phyloP scores from a whole-genome alignment of 2,329 filamentous ascomycete species.

The Aspergillus sp. region DNA sequence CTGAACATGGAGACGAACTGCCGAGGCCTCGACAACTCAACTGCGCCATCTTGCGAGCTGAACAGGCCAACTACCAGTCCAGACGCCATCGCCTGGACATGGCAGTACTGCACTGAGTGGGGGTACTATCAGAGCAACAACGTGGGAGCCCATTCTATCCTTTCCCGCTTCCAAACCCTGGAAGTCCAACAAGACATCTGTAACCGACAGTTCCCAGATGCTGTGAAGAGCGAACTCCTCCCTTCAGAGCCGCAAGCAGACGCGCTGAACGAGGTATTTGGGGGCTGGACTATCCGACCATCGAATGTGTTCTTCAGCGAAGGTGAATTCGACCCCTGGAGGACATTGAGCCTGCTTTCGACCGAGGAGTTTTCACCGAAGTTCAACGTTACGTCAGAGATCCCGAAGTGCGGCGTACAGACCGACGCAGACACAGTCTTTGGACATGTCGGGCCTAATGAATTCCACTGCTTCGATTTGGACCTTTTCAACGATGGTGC shows the following conservation, averaged over 20 bases:
- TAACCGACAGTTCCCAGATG: slow-evolving; percentile 50
- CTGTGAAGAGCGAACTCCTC: slow-evolving; percentile 38
- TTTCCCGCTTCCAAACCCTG: slow-evolving; percentile 49
- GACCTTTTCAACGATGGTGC: slow-evolving; percentile 27
- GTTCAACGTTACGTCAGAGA: slow-evolving; percentile 35
- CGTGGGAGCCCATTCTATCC: slow-evolving; percentile 47
- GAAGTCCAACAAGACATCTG: slow-evolving; percentile 48
- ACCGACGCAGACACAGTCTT: slow-evolving; percentile 44
- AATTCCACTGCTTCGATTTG: slow-evolving; percentile 53
- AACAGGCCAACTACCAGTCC: slow-evolving; percentile 36
- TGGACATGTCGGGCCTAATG: slow-evolving; percentile 47
- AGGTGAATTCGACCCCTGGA: slow-evolving; percentile 56
- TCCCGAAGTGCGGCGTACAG: slow-evolving; percentile 46
- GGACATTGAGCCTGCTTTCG: slow-evolving; percentile 47
- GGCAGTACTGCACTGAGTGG: slow-evolving; percentile 56
- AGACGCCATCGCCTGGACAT: slow-evolving; percentile 47
- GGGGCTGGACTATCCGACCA: slow-evolving; percentile 54
- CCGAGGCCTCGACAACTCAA: slow-evolving; percentile 26
- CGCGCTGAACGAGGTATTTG: slow-evolving; percentile 45
- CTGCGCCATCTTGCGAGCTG: slow-evolving; percentile 39
- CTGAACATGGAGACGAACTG: slow-evolving; percentile 43
- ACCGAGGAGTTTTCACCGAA: slow-evolving; percentile 43
- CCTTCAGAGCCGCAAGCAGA: slow-evolving; percentile 42
- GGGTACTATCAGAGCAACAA: slow-evolving; percentile 54
- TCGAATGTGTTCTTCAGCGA: slow-evolving; percentile 53